A percentile compares a stretch with the other conserved stretches of the same genome.
phyloP scores from a whole-genome alignment of 2,329 filamentous ascomycete genomes.

The Coniochaeta ligniaria region DNA sequence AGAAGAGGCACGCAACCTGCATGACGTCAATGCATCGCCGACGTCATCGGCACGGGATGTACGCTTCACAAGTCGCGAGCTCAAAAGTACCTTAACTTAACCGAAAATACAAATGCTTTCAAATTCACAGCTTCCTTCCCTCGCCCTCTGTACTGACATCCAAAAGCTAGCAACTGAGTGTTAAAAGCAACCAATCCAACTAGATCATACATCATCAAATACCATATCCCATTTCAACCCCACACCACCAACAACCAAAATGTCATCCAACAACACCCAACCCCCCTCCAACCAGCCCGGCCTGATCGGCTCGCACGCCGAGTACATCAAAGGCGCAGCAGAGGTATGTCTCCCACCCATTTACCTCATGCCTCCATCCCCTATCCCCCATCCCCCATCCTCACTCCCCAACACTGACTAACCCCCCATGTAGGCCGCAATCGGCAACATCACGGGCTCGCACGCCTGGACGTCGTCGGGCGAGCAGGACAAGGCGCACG shows the following conservation, averaged over 20 bases:
- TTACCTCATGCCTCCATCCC: not conserved
- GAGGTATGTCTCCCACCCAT: conserved; percentile 41
- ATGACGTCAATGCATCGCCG: not conserved
- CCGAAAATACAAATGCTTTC: not conserved
- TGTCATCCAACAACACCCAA: conserved; percentile 18
- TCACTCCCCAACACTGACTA: no score
- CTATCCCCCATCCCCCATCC: not conserved
- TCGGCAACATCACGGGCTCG: conserved; percentile 56
- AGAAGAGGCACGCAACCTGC: not conserved
- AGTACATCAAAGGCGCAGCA: conserved; percentile 62
- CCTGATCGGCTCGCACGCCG: conserved; percentile 55
- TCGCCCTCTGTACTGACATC: no score
- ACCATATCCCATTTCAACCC: no score
- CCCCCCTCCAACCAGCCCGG: conserved; percentile 37
- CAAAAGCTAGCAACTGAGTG: no score
- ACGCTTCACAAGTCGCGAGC: not conserved
- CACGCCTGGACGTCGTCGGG: conserved; percentile 57
- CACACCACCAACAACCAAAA: conserved; percentile 7
- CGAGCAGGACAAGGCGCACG: conserved; percentile 56
- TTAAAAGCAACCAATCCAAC: no score
- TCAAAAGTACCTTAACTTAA: not conserved
- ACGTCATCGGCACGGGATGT: not conserved
- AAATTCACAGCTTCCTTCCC: no score
- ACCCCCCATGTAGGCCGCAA: no score
- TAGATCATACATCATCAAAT: no score